Conservation (phyloP, 768 basidiomycete species). For the Kwoniella mangroviensis region DNA sequence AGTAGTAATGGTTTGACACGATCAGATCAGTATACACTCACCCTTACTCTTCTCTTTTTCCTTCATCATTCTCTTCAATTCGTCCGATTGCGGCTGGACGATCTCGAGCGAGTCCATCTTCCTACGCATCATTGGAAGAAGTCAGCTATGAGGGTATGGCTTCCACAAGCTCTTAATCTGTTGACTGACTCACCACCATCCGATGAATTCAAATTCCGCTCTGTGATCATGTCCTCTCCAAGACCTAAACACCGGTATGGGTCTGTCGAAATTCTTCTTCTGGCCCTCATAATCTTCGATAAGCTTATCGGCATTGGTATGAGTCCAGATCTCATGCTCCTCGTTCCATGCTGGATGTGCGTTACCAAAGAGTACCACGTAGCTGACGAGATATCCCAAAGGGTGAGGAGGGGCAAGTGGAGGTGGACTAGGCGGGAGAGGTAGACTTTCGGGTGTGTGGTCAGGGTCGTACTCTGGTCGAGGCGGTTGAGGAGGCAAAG, state of each 20-base stretch:
- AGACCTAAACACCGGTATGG: slow-evolving; percentile 39
- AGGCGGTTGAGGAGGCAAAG: background rate
- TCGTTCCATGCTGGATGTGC: slow-evolving; percentile 39
- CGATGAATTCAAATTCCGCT: slow-evolving; percentile 21
- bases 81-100: slow-evolving; percentile 29
- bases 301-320: slow-evolving; percentile 33
- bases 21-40: slow-evolving; percentile 14
- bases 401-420: slow-evolving; percentile 28
- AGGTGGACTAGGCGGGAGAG: slow-evolving; percentile 29
- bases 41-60: slow-evolving; percentile 34
- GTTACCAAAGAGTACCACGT: slow-evolving; percentile 30
- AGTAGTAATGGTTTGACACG: too few relatives aligned
- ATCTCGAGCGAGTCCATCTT: slow-evolving; percentile 25
- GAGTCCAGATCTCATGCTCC: slow-evolving; percentile 36
- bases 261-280: slow-evolving; percentile 38
- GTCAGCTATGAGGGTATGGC: background rate
- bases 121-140: slow-evolving; percentile 15
- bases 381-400: slow-evolving; percentile 31
- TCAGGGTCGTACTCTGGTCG: slow-evolving; percentile 19
- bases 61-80: slow-evolving; percentile 33
- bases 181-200: slow-evolving; percentile 43
- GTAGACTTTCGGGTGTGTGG: slow-evolving; percentile 21
- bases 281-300: slow-evolving; percentile 33
- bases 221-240: background rate
- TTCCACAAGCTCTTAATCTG: too few relatives aligned